Evolutionary conservation across 768 basidiomycete species (phyloP).

Genomic region (Hericium alpestre): DNA sequence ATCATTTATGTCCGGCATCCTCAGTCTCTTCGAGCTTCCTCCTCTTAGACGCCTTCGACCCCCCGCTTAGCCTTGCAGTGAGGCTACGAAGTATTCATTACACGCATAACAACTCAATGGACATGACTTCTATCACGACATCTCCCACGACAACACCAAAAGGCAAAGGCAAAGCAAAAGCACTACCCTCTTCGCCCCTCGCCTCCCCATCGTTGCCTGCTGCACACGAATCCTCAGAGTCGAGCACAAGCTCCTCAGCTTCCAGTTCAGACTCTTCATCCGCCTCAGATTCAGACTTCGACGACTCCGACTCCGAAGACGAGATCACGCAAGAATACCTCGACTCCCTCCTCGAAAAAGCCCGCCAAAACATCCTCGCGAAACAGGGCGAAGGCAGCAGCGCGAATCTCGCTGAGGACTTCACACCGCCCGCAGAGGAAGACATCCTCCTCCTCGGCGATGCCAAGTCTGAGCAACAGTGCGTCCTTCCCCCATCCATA

Average conservation of each 20-base stretch:
- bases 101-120: background rate
- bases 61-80: background rate
- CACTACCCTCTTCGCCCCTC: background rate
- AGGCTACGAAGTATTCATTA: background rate
- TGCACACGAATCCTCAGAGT: too few species aligned
- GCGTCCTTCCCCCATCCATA: conserved; percentile 11
- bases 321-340: conserved; percentile 51
- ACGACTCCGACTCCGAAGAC: conserved; percentile 28
- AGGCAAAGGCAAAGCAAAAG: conserved; percentile 34
- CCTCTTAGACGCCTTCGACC: background rate
- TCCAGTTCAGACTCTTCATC: conserved; percentile 29
- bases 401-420: background rate
- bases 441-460: conserved; percentile 41
- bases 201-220: too few species aligned
- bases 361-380: conserved; percentile 33
- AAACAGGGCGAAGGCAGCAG: conserved; percentile 11
- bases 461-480: conserved; percentile 26
- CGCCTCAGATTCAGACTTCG: conserved; percentile 23
- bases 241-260: background rate
- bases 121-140: background rate
- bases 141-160: conserved; percentile 21
- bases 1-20: too few species aligned
- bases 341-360: conserved; percentile 52
- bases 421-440: conserved; percentile 27
- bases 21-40: background rate